Percentiles rank a stretch among this genome's conserved stretches.
Evolutionary conservation across 140 eudicot genomes (phyloP).

Genomic region (Flaveria floridana): DNA sequence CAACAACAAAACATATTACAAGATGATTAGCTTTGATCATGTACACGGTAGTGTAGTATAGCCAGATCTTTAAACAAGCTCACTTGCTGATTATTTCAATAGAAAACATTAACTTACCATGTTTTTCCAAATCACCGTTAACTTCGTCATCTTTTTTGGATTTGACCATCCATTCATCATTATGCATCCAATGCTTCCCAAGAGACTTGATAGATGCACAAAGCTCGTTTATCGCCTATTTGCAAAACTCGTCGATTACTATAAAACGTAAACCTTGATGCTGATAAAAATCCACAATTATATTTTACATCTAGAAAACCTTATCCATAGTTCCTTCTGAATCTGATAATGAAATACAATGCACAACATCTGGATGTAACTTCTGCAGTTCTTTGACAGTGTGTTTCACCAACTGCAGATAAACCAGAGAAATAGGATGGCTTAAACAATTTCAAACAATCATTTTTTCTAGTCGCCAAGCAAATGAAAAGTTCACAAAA

Average conservation of each 20-base stretch:
- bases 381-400: constrained; percentile 60
- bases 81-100: background rate
- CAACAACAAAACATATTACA: constrained; percentile 13
- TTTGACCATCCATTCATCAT: constrained; percentile 62
- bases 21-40: constrained; percentile 8
- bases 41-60: background rate
- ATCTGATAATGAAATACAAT: constrained; percentile 34
- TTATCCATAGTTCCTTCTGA: constrained; percentile 46
- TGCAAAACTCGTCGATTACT: constrained; percentile 16
- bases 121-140: constrained; percentile 49
- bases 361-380: constrained; percentile 47
- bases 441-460: constrained; percentile 5
- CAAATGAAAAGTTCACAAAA: too few species aligned
- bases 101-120: constrained; percentile 46
- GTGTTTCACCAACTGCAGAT: constrained; percentile 55
- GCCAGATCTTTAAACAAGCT: constrained; percentile 15
- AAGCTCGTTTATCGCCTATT: constrained; percentile 57
- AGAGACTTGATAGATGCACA: constrained; percentile 60
- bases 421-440: background rate
- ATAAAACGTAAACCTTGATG: constrained; percentile 7
- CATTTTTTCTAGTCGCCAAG: too few species aligned
- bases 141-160: constrained; percentile 33
- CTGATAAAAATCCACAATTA: background rate
- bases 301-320: constrained; percentile 38
- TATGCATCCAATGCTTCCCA: constrained; percentile 57